These are phyloP conservation scores for Metarhizium rileyi DNA, from an alignment of 2,329 filamentous ascomycete species.

Conservation along the genomic window DNA sequence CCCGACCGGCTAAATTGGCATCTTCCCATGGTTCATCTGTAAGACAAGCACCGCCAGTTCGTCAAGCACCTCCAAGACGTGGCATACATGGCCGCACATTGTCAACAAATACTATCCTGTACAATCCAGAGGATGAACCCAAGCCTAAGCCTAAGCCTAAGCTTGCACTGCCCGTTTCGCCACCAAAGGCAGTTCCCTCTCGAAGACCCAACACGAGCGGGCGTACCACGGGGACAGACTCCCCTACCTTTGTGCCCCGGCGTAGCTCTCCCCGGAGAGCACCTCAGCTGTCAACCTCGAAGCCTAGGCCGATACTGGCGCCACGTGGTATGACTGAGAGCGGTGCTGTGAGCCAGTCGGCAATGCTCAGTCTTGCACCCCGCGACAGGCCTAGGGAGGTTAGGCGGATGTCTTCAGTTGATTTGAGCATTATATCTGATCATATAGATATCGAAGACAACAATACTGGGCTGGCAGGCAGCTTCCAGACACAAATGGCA, in stretches of 20 bases:
- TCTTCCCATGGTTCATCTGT: constrained; percentile 25
- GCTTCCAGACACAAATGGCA: constrained; percentile 73
- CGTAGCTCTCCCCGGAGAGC: constrained; percentile 38
- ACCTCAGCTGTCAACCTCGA: constrained; percentile 33
- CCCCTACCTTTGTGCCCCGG: constrained; percentile 25
- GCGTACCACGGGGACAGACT: constrained; percentile 16
- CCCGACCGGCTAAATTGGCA: constrained; percentile 28
- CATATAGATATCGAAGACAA: constrained; percentile 49
- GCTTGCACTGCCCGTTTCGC: constrained; percentile 35
- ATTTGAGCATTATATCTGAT: constrained; percentile 67
- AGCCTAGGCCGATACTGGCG: constrained; percentile 48
- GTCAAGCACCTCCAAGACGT: constrained; percentile 23
- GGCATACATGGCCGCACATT: constrained; percentile 59
- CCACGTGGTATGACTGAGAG: constrained; percentile 25
- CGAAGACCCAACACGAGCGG: constrained; percentile 29
- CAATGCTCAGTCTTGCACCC: constrained; percentile 42
- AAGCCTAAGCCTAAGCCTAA: constrained; percentile 24
- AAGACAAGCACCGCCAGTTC: constrained; percentile 22
- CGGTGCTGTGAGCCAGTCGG: constrained; percentile 29
- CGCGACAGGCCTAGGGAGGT: constrained; percentile 26
- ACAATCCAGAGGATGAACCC: constrained; percentile 52
- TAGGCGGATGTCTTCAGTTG: constrained; percentile 51
- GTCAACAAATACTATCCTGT: constrained; percentile 77
- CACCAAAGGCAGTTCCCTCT: constrained; percentile 20
- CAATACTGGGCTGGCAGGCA: constrained; percentile 57